Evolutionary conservation across 2,329 filamentous ascomycete species (phyloP).

Genomic region (Talaromyces pinophilus): DNA sequence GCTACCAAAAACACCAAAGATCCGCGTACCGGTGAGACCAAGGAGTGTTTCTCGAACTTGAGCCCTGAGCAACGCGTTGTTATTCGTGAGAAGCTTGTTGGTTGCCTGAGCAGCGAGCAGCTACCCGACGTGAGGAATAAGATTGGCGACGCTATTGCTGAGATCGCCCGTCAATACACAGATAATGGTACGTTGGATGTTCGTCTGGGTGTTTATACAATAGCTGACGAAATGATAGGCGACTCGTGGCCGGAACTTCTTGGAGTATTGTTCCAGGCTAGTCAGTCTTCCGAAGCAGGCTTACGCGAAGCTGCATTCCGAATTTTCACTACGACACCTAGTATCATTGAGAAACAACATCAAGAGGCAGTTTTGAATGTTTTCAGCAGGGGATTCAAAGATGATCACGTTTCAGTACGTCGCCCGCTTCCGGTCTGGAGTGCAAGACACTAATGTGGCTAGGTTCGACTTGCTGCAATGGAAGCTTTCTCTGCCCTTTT

Average conservation of each 20-base stretch:
- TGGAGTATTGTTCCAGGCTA: slow-evolving; percentile 81
- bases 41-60: slow-evolving; percentile 84
- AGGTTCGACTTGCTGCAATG: slow-evolving; percentile 92
- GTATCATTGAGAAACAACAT: slow-evolving; percentile 94
- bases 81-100: slow-evolving; percentile 81
- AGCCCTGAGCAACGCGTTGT: slow-evolving; percentile 70
- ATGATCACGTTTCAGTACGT: slow-evolving; percentile 74
- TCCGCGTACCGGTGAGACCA: slow-evolving; percentile 64
- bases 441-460: slow-evolving; percentile 20
- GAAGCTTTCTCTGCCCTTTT: slow-evolving; percentile 97
- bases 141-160: slow-evolving; percentile 94
- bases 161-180: slow-evolving; percentile 90
- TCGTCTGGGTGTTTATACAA: background rate
- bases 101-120: slow-evolving; percentile 71
- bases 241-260: slow-evolving; percentile 89
- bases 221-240: slow-evolving; percentile 53
- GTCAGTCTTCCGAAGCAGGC: slow-evolving; percentile 77
- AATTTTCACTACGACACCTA: slow-evolving; percentile 91
- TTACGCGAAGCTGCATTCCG: slow-evolving; percentile 92
- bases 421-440: background rate
- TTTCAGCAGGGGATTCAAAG: slow-evolving; percentile 89
- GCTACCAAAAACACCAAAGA: slow-evolving; percentile 84
- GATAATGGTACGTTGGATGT: slow-evolving; percentile 71
- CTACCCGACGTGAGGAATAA: slow-evolving; percentile 82
- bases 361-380: slow-evolving; percentile 85